phyloP scores from a whole-genome alignment of 2,329 filamentous ascomycete genomes.

The Teratosphaeriaceae sp. region DNA sequence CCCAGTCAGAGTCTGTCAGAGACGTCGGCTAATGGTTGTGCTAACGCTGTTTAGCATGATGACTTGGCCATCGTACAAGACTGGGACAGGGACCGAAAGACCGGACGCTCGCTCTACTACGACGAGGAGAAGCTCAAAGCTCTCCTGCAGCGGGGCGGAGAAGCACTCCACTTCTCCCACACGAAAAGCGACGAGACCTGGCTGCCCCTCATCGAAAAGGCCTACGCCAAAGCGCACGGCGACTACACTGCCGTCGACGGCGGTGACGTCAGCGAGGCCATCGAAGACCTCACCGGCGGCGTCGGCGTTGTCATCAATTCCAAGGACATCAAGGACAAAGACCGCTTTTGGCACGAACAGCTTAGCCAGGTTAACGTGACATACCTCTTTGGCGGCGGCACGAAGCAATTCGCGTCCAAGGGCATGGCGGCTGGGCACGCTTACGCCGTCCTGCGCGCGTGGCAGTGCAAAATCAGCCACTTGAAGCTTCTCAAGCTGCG shows the following conservation, averaged over 20 bases:
- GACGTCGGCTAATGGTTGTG: no score
- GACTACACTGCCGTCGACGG: slow-evolving; percentile 68
- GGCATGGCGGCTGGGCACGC: slow-evolving; percentile 5
- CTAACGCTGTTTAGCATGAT: no score
- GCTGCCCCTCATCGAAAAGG: slow-evolving; percentile 72
- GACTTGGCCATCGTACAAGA: no score
- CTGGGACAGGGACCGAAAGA: no score
- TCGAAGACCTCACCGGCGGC: slow-evolving; percentile 46
- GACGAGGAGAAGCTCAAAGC: slow-evolving; percentile 65
- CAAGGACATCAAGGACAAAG: slow-evolving; percentile 12
- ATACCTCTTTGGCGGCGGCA: slow-evolving; percentile 5
- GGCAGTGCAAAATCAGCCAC: slow-evolving; percentile 1
- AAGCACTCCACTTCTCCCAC: slow-evolving; percentile 68
- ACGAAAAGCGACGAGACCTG: slow-evolving; percentile 71
- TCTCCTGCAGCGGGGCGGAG: slow-evolving; percentile 65
- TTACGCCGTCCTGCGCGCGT: slow-evolving; percentile 1
- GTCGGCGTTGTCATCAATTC: slow-evolving; percentile 25
- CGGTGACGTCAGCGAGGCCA: slow-evolving; percentile 60
- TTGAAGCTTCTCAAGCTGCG: slow-evolving; percentile 30
- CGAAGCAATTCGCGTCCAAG: no score
- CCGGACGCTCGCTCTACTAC: no score
- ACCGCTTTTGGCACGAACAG: slow-evolving; percentile 6
- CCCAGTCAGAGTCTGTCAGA: no score
- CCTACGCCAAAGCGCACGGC: slow-evolving; percentile 74
- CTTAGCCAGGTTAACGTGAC: slow-evolving; percentile 2